A percentile compares a stretch with the other conserved stretches of the same genome.
phyloP scores from a whole-genome alignment of 148 eudicot genomes.

The Persicaria maculosa region DNA sequence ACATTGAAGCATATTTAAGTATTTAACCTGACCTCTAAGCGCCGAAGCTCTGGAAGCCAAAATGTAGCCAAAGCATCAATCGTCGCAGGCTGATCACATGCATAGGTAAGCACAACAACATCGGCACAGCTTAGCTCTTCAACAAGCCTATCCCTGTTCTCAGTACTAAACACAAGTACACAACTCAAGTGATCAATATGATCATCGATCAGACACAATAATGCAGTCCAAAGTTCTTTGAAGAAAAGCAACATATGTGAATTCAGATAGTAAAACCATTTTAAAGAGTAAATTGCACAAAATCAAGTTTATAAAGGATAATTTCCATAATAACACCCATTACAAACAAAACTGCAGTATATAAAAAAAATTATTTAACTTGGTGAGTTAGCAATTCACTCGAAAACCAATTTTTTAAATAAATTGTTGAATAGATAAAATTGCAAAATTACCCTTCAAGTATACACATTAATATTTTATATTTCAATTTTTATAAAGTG shows the following conservation, averaged over 20 bases:
- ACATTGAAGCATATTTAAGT: background rate
- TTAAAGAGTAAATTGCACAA: slow-evolving; percentile 1
- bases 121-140: slow-evolving; percentile 80
- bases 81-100: slow-evolving; percentile 73
- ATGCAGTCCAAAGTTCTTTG: background rate
- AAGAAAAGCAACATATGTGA: background rate
- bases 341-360: background rate
- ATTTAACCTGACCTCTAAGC: slow-evolving; percentile 51
- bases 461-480: too few species aligned
- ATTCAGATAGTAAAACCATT: background rate
- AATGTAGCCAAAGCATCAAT: slow-evolving; percentile 75
- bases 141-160: slow-evolving; percentile 53
- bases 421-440: too few species aligned
- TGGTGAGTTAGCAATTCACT: too few species aligned
- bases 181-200: background rate
- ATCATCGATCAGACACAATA: background rate
- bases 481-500: too few species aligned
- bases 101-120: slow-evolving; percentile 90
- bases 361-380: too few species aligned
- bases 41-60: slow-evolving; percentile 94
- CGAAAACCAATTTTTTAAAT: too few species aligned
- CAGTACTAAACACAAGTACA: slow-evolving; percentile 32
- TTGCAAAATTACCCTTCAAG: too few species aligned
- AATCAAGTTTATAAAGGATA: background rate
- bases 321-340: background rate